phyloP scores from a whole-genome alignment of 805 yeast species.

The Kurtzmaniella cleridarum region DNA sequence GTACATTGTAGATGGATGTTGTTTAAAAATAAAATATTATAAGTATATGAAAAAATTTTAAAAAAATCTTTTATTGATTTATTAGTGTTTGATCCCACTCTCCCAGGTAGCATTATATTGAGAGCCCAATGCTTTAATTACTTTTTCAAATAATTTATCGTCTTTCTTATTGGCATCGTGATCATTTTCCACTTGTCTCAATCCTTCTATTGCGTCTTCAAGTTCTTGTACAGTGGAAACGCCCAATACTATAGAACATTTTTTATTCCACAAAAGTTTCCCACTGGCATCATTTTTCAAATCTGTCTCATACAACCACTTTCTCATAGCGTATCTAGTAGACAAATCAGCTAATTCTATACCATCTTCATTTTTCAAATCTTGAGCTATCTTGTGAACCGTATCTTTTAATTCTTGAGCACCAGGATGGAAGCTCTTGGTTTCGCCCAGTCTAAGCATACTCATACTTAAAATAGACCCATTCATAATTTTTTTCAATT shows the following conservation, averaged over 20 bases:
- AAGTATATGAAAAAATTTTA: too few relatives aligned
- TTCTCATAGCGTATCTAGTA: constrained; percentile 63
- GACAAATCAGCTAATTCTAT: constrained; percentile 80
- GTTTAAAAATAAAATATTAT: too few relatives aligned
- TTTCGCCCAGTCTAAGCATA: constrained; percentile 58
- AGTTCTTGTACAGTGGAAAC: constrained; percentile 63
- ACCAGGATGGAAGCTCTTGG: constrained; percentile 82
- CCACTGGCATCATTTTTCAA: constrained; percentile 4
- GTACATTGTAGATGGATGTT: too few relatives aligned
- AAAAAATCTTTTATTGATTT: too few relatives aligned
- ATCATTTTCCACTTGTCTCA: constrained; percentile 39
- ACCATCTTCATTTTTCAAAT: constrained; percentile 30
- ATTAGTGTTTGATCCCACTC: constrained; percentile 25
- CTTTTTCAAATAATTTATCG: constrained; percentile 33
- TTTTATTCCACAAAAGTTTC: constrained; percentile 17
- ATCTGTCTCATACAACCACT: constrained; percentile 43
- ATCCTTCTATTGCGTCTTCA: constrained; percentile 53
- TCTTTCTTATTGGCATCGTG: constrained; percentile 38
- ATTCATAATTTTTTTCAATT: constrained; percentile 57
- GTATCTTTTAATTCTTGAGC: constrained; percentile 49
- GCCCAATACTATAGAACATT: constrained; percentile 69
- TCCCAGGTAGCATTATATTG: constrained; percentile 67
- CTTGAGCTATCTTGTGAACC: constrained; percentile 39
- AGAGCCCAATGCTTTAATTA: constrained; percentile 42
- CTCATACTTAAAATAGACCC: constrained; percentile 92